Percentiles rank a stretch among this genome's conserved stretches.
phyloP scores from a whole-genome alignment of 441 rosid species.

The Pelargonium cotyledonis region DNA sequence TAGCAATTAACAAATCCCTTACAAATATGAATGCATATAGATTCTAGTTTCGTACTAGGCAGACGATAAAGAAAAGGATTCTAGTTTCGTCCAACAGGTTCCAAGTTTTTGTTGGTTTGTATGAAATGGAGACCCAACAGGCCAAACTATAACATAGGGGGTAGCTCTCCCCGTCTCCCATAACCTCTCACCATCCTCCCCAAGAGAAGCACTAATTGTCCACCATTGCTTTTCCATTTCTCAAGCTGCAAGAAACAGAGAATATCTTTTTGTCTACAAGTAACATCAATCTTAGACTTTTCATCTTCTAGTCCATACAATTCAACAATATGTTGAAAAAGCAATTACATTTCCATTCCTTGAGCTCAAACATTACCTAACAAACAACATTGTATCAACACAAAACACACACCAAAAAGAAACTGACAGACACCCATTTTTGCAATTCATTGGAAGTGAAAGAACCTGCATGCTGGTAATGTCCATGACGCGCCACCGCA shows the following conservation, averaged over 20 bases:
- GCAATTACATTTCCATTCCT: background rate
- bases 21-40: too few relatives aligned
- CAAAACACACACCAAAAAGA: background rate
- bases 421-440: too few relatives aligned
- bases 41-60: too few relatives aligned
- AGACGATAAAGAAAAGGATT: too few relatives aligned
- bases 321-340: background rate
- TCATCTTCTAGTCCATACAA: background rate
- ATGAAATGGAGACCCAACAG: too few relatives aligned
- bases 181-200: background rate
- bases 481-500: constrained; percentile 96
- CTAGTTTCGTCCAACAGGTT: too few relatives aligned
- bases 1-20: too few relatives aligned
- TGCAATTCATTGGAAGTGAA: background rate
- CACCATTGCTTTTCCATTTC: too few relatives aligned
- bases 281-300: background rate
- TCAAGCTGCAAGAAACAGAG: background rate
- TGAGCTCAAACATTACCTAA: background rate
- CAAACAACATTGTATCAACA: background rate
- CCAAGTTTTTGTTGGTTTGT: too few relatives aligned
- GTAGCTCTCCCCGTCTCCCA: too few relatives aligned
- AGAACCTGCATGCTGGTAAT: constrained; percentile 75
- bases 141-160: too few relatives aligned
- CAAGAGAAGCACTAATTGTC: too few relatives aligned
- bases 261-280: background rate